Evolutionary conservation across 768 basidiomycete genomes (phyloP), one percentile per base, ranked within the genome.

Genomic region (Leccinum sublutescens): DNA sequence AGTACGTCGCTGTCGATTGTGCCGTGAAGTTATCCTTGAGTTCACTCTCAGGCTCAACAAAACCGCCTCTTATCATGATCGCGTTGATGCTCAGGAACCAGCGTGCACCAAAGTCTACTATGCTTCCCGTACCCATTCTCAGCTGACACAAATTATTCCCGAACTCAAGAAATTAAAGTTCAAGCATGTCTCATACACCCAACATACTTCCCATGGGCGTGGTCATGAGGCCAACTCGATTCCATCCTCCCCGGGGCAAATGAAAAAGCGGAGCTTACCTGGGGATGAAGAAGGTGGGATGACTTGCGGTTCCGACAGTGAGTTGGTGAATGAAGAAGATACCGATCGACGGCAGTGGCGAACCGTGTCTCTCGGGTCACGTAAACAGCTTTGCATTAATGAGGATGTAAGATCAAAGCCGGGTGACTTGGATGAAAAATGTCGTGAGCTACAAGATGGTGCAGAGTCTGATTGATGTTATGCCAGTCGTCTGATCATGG

Each of bases 91-190:
- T 31, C 76, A 76, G 49, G 86, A 86, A 58, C 80, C 80, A 15
- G 79, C 81, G 4, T 90, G 88, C 67, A 88, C 85, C 38, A 91
- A 93, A 79, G 88, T 98, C 60, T 97, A 86, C 72, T 97, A 95
- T 68, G 91, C 95, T 0, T 98, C 97, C 0, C 81, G 96, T 33
- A 99, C 96, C 1, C 96, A 99, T 74, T 95, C 95, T 2, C 96
- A 99, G 68, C 83, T 99, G 4, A 81, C 94, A 2, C 96, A 99
- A 71, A 81, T 98, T 4, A 79, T 95, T 17, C 88, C 89, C 4
- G 97, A 99, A 68, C 78, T 98, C 10, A 80, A 77, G 43, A 89
- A 85, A 65, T 82, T 96, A n/a, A 79, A 79, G 61, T 71, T 95
- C 69, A 70, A 74, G 17, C 55, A 76, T 51, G 55, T 64, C 27